phyloP scores from a whole-genome alignment of 148 eudicot species.

The Dianthus caryophyllus region DNA sequence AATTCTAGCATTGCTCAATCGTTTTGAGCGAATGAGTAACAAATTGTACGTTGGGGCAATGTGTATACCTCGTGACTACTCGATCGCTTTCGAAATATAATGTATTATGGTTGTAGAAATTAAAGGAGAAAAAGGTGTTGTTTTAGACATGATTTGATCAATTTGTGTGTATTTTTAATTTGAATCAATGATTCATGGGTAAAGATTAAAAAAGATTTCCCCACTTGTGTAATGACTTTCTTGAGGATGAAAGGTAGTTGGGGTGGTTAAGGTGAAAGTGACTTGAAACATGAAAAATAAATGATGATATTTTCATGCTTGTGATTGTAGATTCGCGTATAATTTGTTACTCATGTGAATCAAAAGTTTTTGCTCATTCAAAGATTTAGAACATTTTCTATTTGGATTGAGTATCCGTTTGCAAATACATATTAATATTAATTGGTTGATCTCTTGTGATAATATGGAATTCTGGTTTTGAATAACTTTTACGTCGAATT shows the following conservation, averaged over 20 bases:
- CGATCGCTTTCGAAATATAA: background rate
- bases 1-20: background rate
- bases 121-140: background rate
- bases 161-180: background rate
- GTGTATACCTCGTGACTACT: background rate
- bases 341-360: background rate
- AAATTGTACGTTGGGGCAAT: background rate
- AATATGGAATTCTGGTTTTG: no score
- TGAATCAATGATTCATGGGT: background rate
- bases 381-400: background rate
- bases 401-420: no score
- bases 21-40: background rate
- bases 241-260: background rate
- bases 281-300: background rate
- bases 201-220: constrained; percentile 5
- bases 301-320: background rate
- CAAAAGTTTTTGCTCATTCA: background rate
- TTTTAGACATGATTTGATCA: background rate
- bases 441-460: no score
- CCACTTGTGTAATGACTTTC: constrained; percentile 2
- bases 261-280: constrained; percentile 1
- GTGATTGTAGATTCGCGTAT: background rate
- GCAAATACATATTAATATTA: no score
- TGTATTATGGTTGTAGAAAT: background rate
- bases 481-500: no score